These are phyloP conservation scores for Lepidium didymum DNA, from an alignment of 345 rosid genomes.

Conservation along the genomic window DNA sequence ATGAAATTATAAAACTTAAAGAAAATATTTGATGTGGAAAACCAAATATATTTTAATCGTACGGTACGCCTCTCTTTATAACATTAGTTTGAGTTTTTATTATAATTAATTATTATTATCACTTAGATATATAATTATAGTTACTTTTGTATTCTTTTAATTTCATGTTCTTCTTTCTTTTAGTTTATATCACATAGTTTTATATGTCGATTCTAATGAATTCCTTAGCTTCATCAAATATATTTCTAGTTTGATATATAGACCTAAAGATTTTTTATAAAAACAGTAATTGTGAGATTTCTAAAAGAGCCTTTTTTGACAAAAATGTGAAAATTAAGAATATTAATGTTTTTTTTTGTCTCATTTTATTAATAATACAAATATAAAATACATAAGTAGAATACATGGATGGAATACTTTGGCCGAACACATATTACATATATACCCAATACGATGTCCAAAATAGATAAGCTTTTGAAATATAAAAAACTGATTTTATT, in stretches of 20 bases:
- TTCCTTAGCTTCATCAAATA: background rate
- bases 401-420: too few relatives aligned
- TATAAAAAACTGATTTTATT: too few relatives aligned
- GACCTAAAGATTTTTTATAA: too few relatives aligned
- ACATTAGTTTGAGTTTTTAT: background rate
- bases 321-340: too few relatives aligned
- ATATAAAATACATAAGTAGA: too few relatives aligned
- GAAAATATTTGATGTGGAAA: slow-evolving; percentile 1
- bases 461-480: too few relatives aligned
- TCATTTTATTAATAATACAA: too few relatives aligned
- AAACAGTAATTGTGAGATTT: too few relatives aligned
- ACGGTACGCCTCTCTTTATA: slow-evolving; percentile 19
- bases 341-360: too few relatives aligned
- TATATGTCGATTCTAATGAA: background rate
- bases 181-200: background rate
- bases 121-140: slow-evolving; percentile 21
- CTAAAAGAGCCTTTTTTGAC: too few relatives aligned
- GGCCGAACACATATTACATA: too few relatives aligned
- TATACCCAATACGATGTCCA: too few relatives aligned
- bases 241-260: background rate
- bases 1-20: background rate
- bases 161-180: slow-evolving; percentile 1
- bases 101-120: background rate
- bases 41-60: background rate
- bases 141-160: slow-evolving; percentile 16